Percentiles rank a stretch among this genome's conserved stretches.
phyloP scores from a whole-genome alignment of 169 alveolate genomes.

The Cryptosporidium baileyi region DNA sequence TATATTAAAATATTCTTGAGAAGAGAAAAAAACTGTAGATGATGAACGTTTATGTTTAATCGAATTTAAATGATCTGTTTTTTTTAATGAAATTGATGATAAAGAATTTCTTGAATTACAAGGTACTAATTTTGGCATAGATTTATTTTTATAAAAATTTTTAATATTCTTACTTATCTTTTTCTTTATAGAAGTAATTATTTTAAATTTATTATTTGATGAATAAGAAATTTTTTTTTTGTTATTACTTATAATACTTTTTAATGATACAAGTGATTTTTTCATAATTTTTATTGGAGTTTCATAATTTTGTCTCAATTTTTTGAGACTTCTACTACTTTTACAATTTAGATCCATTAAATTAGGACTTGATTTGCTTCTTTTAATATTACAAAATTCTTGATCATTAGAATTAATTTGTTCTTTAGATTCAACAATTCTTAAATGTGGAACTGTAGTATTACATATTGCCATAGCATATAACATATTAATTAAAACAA shows the following conservation, averaged over 20 bases:
- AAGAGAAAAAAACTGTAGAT: not conserved
- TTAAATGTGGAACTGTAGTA: slow-evolving; percentile 55
- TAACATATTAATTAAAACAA: slow-evolving; percentile 30
- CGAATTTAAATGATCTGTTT: not conserved
- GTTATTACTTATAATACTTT: not conserved
- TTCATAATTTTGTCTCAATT: not conserved
- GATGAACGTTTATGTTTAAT: not conserved
- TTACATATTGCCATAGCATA: slow-evolving; percentile 68
- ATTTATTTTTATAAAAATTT: not conserved
- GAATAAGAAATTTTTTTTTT: not conserved
- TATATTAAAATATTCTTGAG: not conserved
- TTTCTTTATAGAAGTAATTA: not conserved
- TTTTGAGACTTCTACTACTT: not conserved
- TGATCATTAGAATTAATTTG: not conserved
- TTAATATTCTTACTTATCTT: not conserved
- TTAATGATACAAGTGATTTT: no score
- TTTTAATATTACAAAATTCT: not conserved
- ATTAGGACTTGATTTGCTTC: not conserved
- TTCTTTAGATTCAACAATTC: not conserved
- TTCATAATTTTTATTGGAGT: not conserved
- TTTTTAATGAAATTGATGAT: not conserved
- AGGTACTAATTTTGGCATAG: not conserved
- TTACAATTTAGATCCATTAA: not conserved
- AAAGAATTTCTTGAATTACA: not conserved
- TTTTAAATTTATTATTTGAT: not conserved